Base-by-base conservation (phyloP, 2,329 filamentous ascomycete genomes). In the Calonectria hawksworthii region DNA sequence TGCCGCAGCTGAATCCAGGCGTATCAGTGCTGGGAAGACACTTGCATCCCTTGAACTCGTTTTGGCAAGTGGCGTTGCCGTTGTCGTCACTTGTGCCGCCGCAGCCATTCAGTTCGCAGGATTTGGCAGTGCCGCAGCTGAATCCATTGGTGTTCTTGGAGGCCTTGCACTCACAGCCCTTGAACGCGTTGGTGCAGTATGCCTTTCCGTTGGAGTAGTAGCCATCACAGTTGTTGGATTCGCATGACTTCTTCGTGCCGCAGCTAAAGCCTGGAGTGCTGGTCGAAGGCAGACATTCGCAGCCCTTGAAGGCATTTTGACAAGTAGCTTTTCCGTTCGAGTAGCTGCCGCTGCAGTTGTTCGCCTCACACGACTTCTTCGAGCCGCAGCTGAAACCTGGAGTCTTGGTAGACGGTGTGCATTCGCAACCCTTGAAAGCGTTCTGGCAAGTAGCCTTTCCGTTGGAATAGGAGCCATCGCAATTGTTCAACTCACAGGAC, bases 71-170 rank as follows among this genome's bases (percentile, higher is more conserved):
- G 18, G 67, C 67, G 7, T 50, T 14, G 14, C 67, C 67, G 14
- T 44, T 26, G 38, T n/a, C 28, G 13, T 47, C 52, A 28, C 44
- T 50, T n/a, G 67, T 26, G 21, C 67, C 67, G 4, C 30, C 38
- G 30, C 67, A 69, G 52, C 41, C 38, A 18, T 69, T 69, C 13
- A 61, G 52, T 28, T 69, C 67, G 14, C 67, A 69, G 3, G 67
- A 69, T 11, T 69, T 59, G 3, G 56, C 36, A 3, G 38, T 32
- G 21, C 67, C 67, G 16, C 67, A 69, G 28, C 44, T 47, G 13
- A 69, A 69, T 7, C 67, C 52, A 1, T 41, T 41, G 1, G 67
- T 69, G 14, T 61, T 34, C 34, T 30, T 47, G 28, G 38, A 61
- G 1, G 67, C 52, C 10, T 34, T 59, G 52, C 67, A 69, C 10